Evolutionary conservation across 192 early-diverging fungal species (phyloP), one percentile per base, ranked within the genome.

Genomic region (Backusella parvicylindrica): DNA sequence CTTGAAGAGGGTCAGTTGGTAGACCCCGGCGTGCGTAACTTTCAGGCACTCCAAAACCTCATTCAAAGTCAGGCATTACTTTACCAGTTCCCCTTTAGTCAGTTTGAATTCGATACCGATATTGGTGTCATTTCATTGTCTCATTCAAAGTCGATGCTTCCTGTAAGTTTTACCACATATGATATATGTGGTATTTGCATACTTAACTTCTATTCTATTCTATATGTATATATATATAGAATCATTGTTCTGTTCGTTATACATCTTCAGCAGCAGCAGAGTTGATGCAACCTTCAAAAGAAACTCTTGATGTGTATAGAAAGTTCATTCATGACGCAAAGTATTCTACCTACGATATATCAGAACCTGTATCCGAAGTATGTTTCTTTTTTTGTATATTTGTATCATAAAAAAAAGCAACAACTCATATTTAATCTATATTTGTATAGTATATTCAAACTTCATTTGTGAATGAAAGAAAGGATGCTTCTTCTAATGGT

Each of bases 51-150:
- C 30, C 84, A 86, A 21, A 85, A 88, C 6, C 76, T 87, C 23
- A 86, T 92, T 23, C 75, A 86, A 31, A 83, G 86, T 37, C 93
- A 93, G 68, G 84, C 84, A 6, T 83, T 94, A 6, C 80, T 74
- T 12, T 94, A 93, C 63, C 77, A 78, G n/a, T 94, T 90, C 65
- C 93, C 93, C 3, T 94, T 78, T 83, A 88, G 88, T 70, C 81
- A 85, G 40, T 89, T 92, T 67, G 87, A 92, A n/a, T 87, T 93
- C 75, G 84, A 87, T 13, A 90, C 87, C 12, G 91, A 90, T 73
- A 73, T 92, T 74, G 84, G 89, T 33, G 50, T 91, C 2, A 79
- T 94, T 30, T 83, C 90, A 16, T 73, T 94, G 16, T 93, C 92
- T 15, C 71, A 78, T 21, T 90, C 88, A 18, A 94, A 91, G 70